A percentile compares a stretch with the other conserved stretches of the same genome.
Evolutionary conservation across 2,329 filamentous ascomycete species (phyloP).

Genomic region (Claviceps arundinis): DNA sequence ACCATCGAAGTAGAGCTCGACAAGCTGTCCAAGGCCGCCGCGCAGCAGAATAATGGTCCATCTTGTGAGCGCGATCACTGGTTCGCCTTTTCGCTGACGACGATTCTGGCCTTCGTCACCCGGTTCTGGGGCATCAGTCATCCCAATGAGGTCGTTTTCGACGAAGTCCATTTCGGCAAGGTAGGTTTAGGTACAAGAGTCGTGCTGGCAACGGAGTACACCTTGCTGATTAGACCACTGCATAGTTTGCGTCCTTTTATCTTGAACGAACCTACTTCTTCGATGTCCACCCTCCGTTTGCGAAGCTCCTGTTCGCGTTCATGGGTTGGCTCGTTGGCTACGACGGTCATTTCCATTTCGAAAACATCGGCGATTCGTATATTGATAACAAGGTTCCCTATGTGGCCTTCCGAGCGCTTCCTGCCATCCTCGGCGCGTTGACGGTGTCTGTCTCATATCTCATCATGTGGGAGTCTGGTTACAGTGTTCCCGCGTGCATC

Average conservation of each 20-base stretch:
- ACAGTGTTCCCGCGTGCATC: slow-evolving; percentile 84
- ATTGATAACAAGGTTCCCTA: slow-evolving; percentile 95
- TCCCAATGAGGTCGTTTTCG: slow-evolving; percentile 93
- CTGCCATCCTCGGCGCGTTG: slow-evolving; percentile 78
- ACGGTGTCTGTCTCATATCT: slow-evolving; percentile 90
- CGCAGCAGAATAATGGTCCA: slow-evolving; percentile 18
- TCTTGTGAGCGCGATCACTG: slow-evolving; percentile 72
- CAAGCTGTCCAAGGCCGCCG: slow-evolving; percentile 28
- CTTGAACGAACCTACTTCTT: slow-evolving; percentile 98
- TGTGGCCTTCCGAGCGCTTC: slow-evolving; percentile 86
- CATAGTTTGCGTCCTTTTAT: slow-evolving; percentile 64
- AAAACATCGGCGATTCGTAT: slow-evolving; percentile 98
- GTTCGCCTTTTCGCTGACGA: slow-evolving; percentile 64
- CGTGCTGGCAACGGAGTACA: background rate
- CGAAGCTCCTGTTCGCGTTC: slow-evolving; percentile 92
- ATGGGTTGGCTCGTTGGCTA: slow-evolving; percentile 97
- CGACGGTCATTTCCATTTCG: slow-evolving; percentile 93
- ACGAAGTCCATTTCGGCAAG: slow-evolving; percentile 99
- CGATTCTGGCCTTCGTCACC: slow-evolving; percentile 72
- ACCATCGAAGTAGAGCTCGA: slow-evolving; percentile 36
- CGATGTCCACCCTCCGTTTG: slow-evolving; percentile 96
- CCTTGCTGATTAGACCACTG: background rate
- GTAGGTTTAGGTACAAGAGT: slow-evolving; percentile 33
- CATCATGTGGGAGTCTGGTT: slow-evolving; percentile 99
- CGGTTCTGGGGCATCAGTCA: slow-evolving; percentile 94